Conservation (phyloP, 768 basidiomycete genomes). For the Obba rivulosa region DNA sequence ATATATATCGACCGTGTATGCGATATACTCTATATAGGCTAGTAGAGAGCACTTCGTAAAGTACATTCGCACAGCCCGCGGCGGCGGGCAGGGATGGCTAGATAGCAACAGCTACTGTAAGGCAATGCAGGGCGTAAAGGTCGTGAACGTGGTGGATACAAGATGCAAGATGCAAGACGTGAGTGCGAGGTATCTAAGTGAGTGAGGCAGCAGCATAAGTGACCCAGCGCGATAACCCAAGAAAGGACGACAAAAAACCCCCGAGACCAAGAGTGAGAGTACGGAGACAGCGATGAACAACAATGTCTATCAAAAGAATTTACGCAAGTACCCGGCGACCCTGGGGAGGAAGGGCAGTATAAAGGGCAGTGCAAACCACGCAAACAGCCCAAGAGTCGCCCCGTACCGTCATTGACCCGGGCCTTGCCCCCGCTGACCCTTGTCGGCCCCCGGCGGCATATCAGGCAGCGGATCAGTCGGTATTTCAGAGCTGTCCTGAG, state of each 20-base stretch:
- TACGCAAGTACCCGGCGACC: conserved; percentile 44
- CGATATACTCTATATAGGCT: conserved; percentile 3
- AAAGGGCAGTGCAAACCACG: conserved; percentile 36
- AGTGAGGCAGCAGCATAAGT: conserved; percentile 17
- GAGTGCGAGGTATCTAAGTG: conserved; percentile 14
- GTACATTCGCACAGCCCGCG: neutral
- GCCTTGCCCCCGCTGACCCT: too few species aligned
- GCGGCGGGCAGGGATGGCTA: neutral
- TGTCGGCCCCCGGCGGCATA: too few species aligned
- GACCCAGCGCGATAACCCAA: conserved; percentile 24
- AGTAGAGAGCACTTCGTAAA: neutral
- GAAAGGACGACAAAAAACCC: conserved; percentile 8
- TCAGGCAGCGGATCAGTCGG: too few species aligned
- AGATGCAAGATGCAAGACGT: conserved; percentile 4
- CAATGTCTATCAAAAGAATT: conserved; percentile 28
- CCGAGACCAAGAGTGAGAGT: neutral
- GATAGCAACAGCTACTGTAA: neutral
- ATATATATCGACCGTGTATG: conserved; percentile 15
- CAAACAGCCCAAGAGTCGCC: conserved; percentile 42
- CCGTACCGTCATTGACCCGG: conserved; percentile 39
- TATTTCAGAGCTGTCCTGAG: too few species aligned
- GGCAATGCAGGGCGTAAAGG: neutral
- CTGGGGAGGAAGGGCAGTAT: conserved; percentile 38
- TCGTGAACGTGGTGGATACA: conserved; percentile 13
- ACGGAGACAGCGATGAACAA: neutral